Percentiles rank a stretch among this genome's conserved stretches.
Conservation (phyloP, 768 basidiomycete species). For the Suillus subalutaceus region DNA sequence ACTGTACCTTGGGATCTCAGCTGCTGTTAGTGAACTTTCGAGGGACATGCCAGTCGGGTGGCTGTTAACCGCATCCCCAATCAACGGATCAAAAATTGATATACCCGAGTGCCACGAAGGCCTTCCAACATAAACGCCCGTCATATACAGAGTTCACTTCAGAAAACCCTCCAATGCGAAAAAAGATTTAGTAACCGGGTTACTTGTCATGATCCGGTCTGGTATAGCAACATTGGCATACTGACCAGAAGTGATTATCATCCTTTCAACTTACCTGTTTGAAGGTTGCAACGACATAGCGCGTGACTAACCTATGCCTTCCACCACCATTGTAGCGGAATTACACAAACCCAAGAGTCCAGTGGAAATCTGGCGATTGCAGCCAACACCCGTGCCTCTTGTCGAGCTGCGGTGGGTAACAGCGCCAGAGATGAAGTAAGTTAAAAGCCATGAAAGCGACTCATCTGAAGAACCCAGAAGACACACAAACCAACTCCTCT, state of each 20-base stretch:
- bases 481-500: not conserved
- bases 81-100: not conserved
- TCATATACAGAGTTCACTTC: not conserved
- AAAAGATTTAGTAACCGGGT: not conserved
- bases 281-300: not conserved
- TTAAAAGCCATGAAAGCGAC: not conserved
- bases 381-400: not conserved
- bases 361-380: not conserved
- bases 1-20: not conserved
- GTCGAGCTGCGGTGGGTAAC: not conserved
- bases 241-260: no score
- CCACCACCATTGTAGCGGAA: slow-evolving; percentile 5
- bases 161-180: not conserved
- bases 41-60: not conserved
- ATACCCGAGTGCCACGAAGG: not conserved
- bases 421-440: not conserved
- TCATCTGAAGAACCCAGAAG: not conserved
- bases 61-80: not conserved
- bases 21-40: not conserved
- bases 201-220: not conserved
- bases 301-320: not conserved
- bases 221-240: not conserved
- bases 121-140: not conserved
- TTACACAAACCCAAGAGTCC: not conserved
- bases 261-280: not conserved